These are phyloP conservation scores for Chaetomidium leptoderma DNA, from an alignment of 495 filamentous ascomycete species.

Conservation along the genomic window DNA sequence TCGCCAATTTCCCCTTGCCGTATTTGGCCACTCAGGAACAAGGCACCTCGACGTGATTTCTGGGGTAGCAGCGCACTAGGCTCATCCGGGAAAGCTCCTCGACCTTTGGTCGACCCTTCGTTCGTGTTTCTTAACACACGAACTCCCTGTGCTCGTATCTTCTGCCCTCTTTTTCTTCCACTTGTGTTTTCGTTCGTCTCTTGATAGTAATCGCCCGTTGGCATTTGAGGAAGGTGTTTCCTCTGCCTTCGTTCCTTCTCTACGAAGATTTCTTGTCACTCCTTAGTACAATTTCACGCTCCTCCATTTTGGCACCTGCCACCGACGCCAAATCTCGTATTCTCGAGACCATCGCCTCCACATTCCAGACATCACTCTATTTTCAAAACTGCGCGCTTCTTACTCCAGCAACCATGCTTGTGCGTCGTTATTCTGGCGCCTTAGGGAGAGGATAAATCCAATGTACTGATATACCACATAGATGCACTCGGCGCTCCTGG, in stretches of 20 bases:
- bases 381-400: background rate
- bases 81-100: too few species aligned
- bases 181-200: background rate
- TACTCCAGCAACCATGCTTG: conserved; percentile 9
- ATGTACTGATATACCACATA: conserved; percentile 18
- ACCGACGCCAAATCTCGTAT: background rate
- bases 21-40: too few species aligned
- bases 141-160: too few species aligned
- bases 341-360: too few species aligned
- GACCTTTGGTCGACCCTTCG: too few species aligned
- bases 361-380: background rate
- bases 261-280: conserved; percentile 23
- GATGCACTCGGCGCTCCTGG: conserved; percentile 40
- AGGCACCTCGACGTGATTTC: too few species aligned
- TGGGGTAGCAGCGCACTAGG: too few species aligned
- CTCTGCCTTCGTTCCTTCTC: background rate
- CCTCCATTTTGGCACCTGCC: background rate
- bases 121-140: too few species aligned
- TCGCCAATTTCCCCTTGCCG: too few species aligned
- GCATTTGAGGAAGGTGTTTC: conserved; percentile 12
- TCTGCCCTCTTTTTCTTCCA: too few species aligned
- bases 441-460: too few species aligned
- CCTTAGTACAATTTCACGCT: conserved; percentile 20
- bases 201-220: background rate
- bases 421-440: too few species aligned